Evolutionary conservation across 352 stramenopile species (phyloP), one percentile per base, ranked within the genome.

Genomic region (Pythium grandisporangium): DNA sequence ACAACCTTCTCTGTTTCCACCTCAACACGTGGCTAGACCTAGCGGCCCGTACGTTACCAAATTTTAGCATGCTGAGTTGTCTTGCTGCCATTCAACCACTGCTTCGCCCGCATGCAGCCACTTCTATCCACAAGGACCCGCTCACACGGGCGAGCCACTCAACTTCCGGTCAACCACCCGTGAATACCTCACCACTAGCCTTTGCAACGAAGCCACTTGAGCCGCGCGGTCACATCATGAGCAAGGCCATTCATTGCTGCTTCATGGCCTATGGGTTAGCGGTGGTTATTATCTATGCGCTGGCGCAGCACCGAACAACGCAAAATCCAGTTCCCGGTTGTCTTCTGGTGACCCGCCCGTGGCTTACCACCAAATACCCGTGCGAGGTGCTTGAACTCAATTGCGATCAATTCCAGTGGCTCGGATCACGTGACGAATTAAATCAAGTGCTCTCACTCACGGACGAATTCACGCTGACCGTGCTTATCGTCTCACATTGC

Each of bases 311-410:
- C 5, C 23, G 29, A 17, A 22, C 30, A 4, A 29, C 46, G 4
- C 33, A 38, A 17, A 23, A 25, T 5, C 37, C 45, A 2, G 37
- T 41, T 3, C 26, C 41, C 13, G 37, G 37, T 5, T 53, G 46
- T 19, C 22, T 32, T 4, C 30, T 38, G 13, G 6, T 38, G 3
- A 48, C 32, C 6, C 29, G 32, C 3, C 30, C 30, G 30, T 53
- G 46, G 46, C 13, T 53, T 16, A 42, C 40, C 22, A 26, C 17
- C 27, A 45, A 43, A 20, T 61, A 48, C 33, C 27, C 47, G 1
- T 61, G 53, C 24, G 33, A 41, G 0, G 48, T 62, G 14, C 20
- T 62, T 2, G 43, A 54, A 14, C 25, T 58, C 42, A 58, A 51
- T 26, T 62, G 53, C 39, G 20, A 6, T 11, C 29, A 24, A 12